A percentile compares a stretch with the other conserved stretches of the same genome.
Evolutionary conservation across 2,329 filamentous ascomycete genomes (phyloP).

Genomic region (Calonectria pauciramosa): DNA sequence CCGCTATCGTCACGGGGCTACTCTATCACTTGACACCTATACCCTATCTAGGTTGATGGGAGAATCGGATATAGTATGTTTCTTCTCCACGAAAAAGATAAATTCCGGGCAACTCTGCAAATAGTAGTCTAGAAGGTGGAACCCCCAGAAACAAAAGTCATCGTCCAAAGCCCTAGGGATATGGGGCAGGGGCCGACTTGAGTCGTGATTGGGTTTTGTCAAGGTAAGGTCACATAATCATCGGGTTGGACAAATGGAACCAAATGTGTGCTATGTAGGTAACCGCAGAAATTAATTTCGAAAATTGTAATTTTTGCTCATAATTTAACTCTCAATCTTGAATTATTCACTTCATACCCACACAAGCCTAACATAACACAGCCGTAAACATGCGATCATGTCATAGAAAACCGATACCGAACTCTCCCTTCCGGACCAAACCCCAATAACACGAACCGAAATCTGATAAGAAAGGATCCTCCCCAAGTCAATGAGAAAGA

Average conservation of each 20-base stretch:
- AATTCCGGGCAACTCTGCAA: not conserved
- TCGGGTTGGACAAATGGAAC: not conserved
- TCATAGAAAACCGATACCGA: not conserved
- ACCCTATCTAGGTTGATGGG: not conserved
- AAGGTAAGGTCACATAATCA: not conserved
- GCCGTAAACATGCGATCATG: not conserved
- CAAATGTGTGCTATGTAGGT: not conserved
- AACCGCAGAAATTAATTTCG: not conserved
- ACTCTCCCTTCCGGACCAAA: not conserved
- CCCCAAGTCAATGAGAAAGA: not conserved
- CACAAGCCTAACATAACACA: not conserved
- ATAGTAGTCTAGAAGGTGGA: not conserved
- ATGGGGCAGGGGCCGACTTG: not conserved
- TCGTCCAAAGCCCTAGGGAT: not conserved
- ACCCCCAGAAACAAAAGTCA: not conserved
- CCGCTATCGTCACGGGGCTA: not conserved
- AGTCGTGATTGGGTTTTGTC: constrained; percentile 2
- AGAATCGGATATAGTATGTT: not conserved
- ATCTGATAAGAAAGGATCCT: not conserved
- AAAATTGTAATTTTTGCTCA: not conserved
- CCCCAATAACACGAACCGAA: not conserved
- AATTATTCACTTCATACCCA: not conserved
- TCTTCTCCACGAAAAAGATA: not conserved
- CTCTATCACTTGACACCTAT: not conserved
- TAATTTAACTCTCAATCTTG: not conserved